Base-by-base conservation (phyloP, 139 green algal genomes). In the Tetradesmus lagerheimii region DNA sequence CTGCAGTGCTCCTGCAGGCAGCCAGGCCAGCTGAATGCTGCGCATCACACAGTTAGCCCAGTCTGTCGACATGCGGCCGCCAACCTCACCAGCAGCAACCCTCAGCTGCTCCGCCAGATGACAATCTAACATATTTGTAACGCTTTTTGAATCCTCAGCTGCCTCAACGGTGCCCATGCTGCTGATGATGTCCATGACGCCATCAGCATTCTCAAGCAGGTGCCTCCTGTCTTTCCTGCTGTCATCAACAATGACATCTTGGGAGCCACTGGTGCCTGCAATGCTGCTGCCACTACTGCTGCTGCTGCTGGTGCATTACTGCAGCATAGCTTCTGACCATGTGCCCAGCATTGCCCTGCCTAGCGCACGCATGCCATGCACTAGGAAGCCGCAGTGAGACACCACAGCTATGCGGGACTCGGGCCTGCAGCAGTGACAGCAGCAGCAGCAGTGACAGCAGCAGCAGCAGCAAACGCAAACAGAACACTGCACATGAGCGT, bases 11-110 rank as follows among this genome's bases (percentile, higher is more conserved):
- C n/a, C 67, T 53, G 75, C 35, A 80, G 50, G 50, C 6, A 50
- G 57, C 83, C 64, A 80, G 27, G 25, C 31, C 12, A 88, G 38
- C 37, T 66, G 38, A 20, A 88, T 88, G 41, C 83, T 88, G 37
- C 83, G 62, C 62, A 80, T 41, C 50, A 81, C 83, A 25, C 83
- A 88, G 64, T 88, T 88, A 37, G 53, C 76, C 83, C 83, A 88
- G 38, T 88, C 83, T 15, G 38, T 34, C 25, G 41, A 74, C 81
- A 88, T 80, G 20, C 64, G 37, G 38, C 83, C 83, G 57, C 38
- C 64, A 80, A 81, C 11, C 14, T 80, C 83, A 39, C 38, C 64
- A 27, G 64, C 83, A 41, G 37, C 37, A 23, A 43, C 38, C n/a
- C 83, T 38, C 37, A 88, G 23, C 41, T 37, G 57, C 64, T 88